Conservation (phyloP, 2,329 filamentous ascomycete genomes). For the Lasiodiplodia theobromae region DNA sequence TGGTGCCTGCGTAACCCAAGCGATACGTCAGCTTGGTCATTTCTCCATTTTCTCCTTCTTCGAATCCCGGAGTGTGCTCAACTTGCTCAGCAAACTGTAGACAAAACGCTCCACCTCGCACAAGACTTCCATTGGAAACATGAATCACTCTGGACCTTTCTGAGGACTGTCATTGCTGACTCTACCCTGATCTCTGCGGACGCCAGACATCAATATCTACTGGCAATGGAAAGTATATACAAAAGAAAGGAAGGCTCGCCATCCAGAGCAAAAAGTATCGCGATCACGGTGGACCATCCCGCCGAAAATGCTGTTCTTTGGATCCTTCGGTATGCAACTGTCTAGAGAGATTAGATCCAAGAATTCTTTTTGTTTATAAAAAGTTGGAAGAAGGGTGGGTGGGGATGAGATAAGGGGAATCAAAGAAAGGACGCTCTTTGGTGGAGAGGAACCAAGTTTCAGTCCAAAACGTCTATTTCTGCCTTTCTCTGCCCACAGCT, state of each 20-base stretch:
- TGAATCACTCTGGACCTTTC: conserved; percentile 46
- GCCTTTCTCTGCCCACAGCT: neutral
- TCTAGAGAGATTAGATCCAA: neutral
- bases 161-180: conserved; percentile 34
- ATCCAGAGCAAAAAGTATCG: neutral
- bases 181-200: neutral
- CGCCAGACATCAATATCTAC: neutral
- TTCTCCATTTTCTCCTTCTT: conserved; percentile 40
- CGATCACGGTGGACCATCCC: conserved; percentile 6
- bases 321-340: neutral
- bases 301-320: neutral
- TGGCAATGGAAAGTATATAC: neutral
- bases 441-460: neutral
- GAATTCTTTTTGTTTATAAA: too few relatives aligned
- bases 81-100: conserved; percentile 33
- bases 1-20: conserved; percentile 46
- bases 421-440: neutral
- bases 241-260: neutral
- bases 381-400: too few relatives aligned
- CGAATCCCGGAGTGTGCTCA: conserved; percentile 30
- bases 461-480: neutral
- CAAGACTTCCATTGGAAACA: conserved; percentile 36
- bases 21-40: conserved; percentile 48
- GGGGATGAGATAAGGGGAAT: too few relatives aligned
- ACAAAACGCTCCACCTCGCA: conserved; percentile 38